Percentiles rank a stretch among this genome's conserved stretches.
phyloP scores from a whole-genome alignment of 176 grass and related monocot species.

The Microstegium vimineum region DNA sequence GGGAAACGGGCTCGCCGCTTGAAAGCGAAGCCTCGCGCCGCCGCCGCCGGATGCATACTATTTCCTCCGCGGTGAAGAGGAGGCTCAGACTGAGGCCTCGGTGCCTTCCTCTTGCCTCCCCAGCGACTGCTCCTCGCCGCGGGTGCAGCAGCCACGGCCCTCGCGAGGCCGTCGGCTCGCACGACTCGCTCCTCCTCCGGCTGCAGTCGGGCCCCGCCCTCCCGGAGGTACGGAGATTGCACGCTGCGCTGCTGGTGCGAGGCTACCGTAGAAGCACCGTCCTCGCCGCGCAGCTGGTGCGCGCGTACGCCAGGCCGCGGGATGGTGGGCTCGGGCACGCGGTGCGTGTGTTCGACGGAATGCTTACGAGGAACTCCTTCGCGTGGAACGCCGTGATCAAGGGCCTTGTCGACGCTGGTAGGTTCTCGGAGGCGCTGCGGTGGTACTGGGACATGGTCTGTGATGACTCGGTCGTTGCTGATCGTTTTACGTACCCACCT shows the following conservation, averaged over 20 bases:
- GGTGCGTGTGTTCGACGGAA: conserved; percentile 35
- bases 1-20: background rate
- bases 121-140: background rate
- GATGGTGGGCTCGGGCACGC: background rate
- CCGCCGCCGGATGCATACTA: background rate
- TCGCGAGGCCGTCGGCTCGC: conserved; percentile 8
- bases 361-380: conserved; percentile 49
- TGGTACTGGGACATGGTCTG: conserved; percentile 26
- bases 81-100: background rate
- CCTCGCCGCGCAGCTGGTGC: conserved; percentile 46
- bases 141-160: background rate
- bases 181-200: conserved; percentile 39
- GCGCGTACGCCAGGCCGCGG: conserved; percentile 17
- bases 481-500: conserved; percentile 49
- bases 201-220: conserved; percentile 19
- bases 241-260: conserved; percentile 30
- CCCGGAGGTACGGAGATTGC: conserved; percentile 7
- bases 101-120: background rate
- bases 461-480: background rate
- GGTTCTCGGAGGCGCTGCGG: conserved; percentile 35
- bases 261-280: conserved; percentile 25
- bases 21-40: background rate
- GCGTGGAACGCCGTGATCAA: conserved; percentile 56
- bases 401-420: conserved; percentile 25
- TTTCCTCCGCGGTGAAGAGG: conserved; percentile 11